Evolutionary conservation across 2,329 filamentous ascomycete species (phyloP).

Genomic region (Apiospora saccharicola): DNA sequence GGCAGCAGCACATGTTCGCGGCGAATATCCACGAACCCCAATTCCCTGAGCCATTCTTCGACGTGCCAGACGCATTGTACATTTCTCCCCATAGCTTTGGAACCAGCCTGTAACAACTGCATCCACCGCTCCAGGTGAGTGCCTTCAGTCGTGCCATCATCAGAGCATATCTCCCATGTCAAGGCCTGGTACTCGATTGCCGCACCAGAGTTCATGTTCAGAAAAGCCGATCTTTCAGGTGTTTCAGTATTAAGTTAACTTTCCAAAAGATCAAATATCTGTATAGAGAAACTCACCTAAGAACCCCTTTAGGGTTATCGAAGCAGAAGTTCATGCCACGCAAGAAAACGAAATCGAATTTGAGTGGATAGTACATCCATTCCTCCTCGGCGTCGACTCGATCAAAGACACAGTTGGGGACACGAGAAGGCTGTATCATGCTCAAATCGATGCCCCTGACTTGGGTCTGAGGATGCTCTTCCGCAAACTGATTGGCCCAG

Average conservation of each 20-base stretch:
- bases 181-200: background rate
- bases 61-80: background rate
- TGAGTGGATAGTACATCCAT: background rate
- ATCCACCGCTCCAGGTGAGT: background rate
- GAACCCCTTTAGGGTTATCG: conserved; percentile 8
- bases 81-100: background rate
- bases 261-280: background rate
- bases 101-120: background rate
- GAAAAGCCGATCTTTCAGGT: background rate
- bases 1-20: background rate
- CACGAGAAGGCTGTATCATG: background rate
- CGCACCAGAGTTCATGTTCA: background rate
- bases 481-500: background rate
- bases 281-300: background rate
- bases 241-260: background rate
- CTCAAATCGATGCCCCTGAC: conserved; percentile 10
- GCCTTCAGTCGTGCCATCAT: background rate
- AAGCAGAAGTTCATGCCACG: conserved; percentile 23
- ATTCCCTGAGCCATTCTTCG: background rate
- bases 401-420: conserved; percentile 17
- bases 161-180: background rate
- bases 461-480: background rate
- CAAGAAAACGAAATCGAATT: conserved; percentile 26
- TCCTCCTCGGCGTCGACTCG: conserved; percentile 22
- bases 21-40: background rate